phyloP scores from a whole-genome alignment of 768 basidiomycete species.

The Plicaturopsis crispa region DNA sequence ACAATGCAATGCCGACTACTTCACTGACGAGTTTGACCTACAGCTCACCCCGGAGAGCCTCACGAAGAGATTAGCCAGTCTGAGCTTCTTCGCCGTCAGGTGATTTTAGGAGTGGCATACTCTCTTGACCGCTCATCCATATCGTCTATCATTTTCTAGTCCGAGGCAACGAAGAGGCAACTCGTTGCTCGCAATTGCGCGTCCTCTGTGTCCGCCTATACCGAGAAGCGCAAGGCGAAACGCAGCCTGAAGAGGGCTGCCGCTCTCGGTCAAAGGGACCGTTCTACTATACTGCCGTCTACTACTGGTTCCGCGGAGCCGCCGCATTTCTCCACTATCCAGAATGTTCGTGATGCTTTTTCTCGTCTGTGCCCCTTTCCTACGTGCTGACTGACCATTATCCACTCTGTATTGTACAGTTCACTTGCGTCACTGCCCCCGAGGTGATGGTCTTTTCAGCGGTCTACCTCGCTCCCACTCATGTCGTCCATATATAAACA shows the following conservation, averaged over 20 bases:
- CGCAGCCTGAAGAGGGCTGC: too few species aligned
- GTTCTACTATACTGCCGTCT: neutral
- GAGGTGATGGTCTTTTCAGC: too few species aligned
- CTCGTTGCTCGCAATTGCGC: neutral
- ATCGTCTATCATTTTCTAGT: neutral
- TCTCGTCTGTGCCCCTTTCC: neutral
- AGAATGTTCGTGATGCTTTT: neutral
- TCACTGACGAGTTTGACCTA: neutral
- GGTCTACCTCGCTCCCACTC: too few species aligned
- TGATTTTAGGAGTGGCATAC: neutral
- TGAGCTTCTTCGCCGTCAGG: neutral
- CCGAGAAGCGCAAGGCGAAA: neutral
- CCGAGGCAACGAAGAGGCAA: neutral
- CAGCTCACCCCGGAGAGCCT: neutral
- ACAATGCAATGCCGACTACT: neutral
- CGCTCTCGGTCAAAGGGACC: neutral
- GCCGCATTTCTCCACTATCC: neutral
- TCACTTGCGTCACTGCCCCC: conserved; percentile 10
- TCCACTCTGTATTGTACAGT: conserved; percentile 1
- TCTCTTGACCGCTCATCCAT: neutral
- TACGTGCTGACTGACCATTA: neutral
- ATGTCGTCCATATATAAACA: too few species aligned
- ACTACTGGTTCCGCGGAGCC: neutral
- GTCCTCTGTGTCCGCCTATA: neutral
- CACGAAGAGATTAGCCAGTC: neutral